Evolutionary conservation across 139 green algal species (phyloP).

Genomic region (Haematococcus lacustris): DNA sequence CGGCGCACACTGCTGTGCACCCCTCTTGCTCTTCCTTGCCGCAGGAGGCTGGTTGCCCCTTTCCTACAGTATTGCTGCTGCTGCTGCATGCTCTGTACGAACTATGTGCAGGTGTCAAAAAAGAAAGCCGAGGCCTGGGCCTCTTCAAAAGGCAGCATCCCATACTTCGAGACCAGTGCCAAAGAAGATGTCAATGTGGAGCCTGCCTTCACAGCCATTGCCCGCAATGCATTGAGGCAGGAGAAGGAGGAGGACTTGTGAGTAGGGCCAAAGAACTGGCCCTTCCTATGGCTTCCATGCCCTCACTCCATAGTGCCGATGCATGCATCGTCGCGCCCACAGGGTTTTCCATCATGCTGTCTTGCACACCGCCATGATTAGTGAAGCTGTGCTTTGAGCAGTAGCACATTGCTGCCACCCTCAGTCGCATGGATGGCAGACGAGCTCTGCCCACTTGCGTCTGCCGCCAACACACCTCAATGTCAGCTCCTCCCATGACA

Average conservation of each 20-base stretch:
- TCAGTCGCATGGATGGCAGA: too few relatives aligned
- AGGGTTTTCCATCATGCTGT: too few relatives aligned
- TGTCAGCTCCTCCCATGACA: too few relatives aligned
- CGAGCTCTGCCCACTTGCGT: too few relatives aligned
- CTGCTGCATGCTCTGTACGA: background rate
- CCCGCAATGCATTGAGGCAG: slow-evolving; percentile 84
- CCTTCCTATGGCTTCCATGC: too few relatives aligned
- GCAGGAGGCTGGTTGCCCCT: background rate
- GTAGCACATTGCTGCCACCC: too few relatives aligned
- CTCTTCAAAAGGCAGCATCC: slow-evolving; percentile 81
- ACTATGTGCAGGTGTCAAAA: slow-evolving; percentile 66
- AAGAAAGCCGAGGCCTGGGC: slow-evolving; percentile 95
- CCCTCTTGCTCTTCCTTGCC: background rate
- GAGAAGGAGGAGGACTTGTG: slow-evolving; percentile 90
- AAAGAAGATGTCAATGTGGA: slow-evolving; percentile 91
- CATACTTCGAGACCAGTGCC: slow-evolving; percentile 91
- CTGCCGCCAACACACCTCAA: too few relatives aligned
- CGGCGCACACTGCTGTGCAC: background rate
- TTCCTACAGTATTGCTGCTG: background rate
- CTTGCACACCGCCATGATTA: too few relatives aligned
- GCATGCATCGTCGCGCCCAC: too few relatives aligned
- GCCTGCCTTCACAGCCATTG: slow-evolving; percentile 83
- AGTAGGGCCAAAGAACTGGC: slow-evolving; percentile 30
- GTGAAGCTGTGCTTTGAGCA: too few relatives aligned
- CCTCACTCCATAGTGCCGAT: too few relatives aligned